Percentiles rank a stretch among this genome's conserved stretches.
These are phyloP conservation scores for Gossypium ekmanianum DNA, from an alignment of 345 rosid species.

Conservation along the genomic window DNA sequence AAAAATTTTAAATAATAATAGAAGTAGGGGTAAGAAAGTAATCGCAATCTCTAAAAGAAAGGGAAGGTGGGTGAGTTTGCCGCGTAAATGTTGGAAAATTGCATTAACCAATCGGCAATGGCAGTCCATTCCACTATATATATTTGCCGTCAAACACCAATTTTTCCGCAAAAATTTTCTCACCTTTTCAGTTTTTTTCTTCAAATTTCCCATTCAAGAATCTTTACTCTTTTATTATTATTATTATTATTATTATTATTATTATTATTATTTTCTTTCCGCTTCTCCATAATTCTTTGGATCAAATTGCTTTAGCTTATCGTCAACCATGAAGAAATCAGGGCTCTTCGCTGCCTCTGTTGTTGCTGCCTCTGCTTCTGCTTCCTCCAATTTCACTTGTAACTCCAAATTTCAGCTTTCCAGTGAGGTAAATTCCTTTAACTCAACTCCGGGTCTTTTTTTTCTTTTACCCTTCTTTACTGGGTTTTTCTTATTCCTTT, in stretches of 20 bases:
- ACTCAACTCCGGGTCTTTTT: slow-evolving; percentile 1
- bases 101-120: slow-evolving; percentile 2
- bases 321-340: slow-evolving; percentile 52
- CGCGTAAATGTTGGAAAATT: slow-evolving; percentile 30
- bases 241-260: too few species aligned
- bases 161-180: too few species aligned
- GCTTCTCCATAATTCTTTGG: slow-evolving; percentile 1
- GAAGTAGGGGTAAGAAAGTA: slow-evolving; percentile 16
- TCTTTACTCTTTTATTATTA: neutral
- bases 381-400: slow-evolving; percentile 27
- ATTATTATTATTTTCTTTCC: neutral
- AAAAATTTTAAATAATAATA: neutral
- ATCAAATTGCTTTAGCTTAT: slow-evolving; percentile 3
- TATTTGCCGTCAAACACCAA: neutral
- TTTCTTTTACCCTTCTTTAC: neutral
- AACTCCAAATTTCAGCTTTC: slow-evolving; percentile 35
- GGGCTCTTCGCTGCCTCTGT: slow-evolving; percentile 50
- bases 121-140: slow-evolving; percentile 11
- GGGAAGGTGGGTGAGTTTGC: slow-evolving; percentile 20
- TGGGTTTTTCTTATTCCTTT: slow-evolving; percentile 9
- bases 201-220: slow-evolving; percentile 4
- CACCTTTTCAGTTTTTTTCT: neutral
- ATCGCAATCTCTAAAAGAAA: neutral
- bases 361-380: slow-evolving; percentile 50
- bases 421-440: slow-evolving; percentile 34